Evolutionary conservation across 148 eudicot species (phyloP).

Genomic region (Oxyria digyna): DNA sequence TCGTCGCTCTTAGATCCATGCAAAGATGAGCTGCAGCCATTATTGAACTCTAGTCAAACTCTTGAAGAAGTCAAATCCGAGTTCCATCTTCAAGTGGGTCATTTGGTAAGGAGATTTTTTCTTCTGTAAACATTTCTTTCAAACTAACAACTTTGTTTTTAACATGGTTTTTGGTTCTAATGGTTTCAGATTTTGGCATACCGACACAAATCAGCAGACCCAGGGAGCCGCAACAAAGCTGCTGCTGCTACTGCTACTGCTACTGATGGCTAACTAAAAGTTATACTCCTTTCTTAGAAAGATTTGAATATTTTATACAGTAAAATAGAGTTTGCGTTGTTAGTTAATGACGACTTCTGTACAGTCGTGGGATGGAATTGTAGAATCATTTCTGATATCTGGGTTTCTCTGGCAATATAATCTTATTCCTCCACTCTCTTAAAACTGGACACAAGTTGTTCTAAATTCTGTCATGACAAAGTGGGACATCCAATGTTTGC

Average conservation of each 20-base stretch:
- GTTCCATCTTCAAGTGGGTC: slow-evolving; percentile 21
- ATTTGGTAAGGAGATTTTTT: slow-evolving; percentile 37
- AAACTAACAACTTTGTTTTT: not conserved
- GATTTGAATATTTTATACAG: not conserved
- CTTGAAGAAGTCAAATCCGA: slow-evolving; percentile 30
- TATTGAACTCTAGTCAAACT: slow-evolving; percentile 37
- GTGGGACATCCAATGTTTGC: no score
- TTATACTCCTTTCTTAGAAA: no score
- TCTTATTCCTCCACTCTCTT: slow-evolving; percentile 58
- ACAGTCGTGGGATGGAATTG: not conserved
- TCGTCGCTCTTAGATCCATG: slow-evolving; percentile 16
- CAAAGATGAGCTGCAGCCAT: slow-evolving; percentile 33
- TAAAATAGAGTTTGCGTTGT: not conserved
- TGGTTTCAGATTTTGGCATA: slow-evolving; percentile 30
- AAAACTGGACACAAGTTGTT: no score
- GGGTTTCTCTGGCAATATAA: slow-evolving; percentile 26
- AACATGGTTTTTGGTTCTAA: not conserved
- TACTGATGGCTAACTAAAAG: no score
- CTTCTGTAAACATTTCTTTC: not conserved
- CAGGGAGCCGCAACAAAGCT: not conserved
- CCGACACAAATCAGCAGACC: slow-evolving; percentile 18
- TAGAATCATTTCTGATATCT: not conserved
- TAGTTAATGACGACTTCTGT: not conserved
- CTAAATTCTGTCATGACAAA: no score
- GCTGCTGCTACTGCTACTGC: no score